These are phyloP conservation scores for Spirogloea muscicola DNA, from an alignment of 139 green algal species.

Conservation along the genomic window DNA sequence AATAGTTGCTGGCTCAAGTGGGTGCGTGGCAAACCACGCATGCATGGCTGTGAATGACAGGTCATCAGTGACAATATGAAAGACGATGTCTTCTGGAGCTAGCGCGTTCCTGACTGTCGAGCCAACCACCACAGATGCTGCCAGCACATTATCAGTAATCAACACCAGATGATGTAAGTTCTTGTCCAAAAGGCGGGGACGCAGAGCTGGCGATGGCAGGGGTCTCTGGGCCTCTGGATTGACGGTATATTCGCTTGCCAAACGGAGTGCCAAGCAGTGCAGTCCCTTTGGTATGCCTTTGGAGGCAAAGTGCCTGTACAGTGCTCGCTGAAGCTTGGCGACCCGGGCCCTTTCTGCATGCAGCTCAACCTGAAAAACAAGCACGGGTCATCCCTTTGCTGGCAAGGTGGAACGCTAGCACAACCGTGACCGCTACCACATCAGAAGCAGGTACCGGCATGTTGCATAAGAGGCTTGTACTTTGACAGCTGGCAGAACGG, in stretches of 20 bases:
- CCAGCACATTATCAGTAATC: too few species aligned
- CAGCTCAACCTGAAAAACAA: conserved; percentile 21
- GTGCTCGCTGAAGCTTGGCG: conserved; percentile 17
- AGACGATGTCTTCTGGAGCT: too few species aligned
- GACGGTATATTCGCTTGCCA: conserved; percentile 10
- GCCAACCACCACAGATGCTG: too few species aligned
- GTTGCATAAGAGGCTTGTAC: neutral
- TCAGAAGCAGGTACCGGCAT: neutral
- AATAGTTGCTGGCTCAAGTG: conserved; percentile 4
- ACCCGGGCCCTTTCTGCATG: conserved; percentile 20
- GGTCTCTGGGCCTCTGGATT: conserved; percentile 12
- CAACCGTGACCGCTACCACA: neutral
- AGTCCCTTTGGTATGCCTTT: conserved; percentile 36
- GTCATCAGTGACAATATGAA: conserved; percentile 31
- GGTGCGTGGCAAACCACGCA: conserved; percentile 25
- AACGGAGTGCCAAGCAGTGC: conserved; percentile 26
- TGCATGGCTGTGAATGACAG: conserved; percentile 26
- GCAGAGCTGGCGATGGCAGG: neutral
- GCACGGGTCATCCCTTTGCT: neutral
- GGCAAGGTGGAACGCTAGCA: too few species aligned
- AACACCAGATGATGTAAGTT: too few species aligned
- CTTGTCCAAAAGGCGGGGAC: too few species aligned
- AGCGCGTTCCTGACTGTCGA: too few species aligned
- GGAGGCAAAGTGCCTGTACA: conserved; percentile 33
- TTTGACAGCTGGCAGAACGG: too few species aligned